Percentiles rank a stretch among this genome's conserved stretches.
Conservation (phyloP, 192 early-diverging fungal genomes). For the Entophlyctis luteolus region DNA sequence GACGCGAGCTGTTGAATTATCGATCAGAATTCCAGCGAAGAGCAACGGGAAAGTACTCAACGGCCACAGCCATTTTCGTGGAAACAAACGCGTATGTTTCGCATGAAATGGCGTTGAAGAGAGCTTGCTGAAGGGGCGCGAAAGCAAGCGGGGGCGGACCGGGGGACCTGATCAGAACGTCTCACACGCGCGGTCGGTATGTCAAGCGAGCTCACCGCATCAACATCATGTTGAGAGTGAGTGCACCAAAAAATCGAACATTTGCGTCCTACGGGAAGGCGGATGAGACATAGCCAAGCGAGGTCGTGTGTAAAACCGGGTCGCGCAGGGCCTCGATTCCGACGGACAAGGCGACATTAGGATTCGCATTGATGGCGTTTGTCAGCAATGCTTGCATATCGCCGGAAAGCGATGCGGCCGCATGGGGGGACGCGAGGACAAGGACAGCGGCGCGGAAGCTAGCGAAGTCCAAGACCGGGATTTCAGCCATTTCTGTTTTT, state of each 20-base stretch:
- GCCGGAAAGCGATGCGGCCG: not conserved
- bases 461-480: slow-evolving; percentile 3
- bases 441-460: not conserved
- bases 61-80: slow-evolving; percentile 16
- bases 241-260: slow-evolving; percentile 19
- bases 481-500: too few relatives aligned
- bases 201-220: not conserved
- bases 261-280: not conserved
- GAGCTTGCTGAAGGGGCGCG: not conserved
- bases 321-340: not conserved
- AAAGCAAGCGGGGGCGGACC: not conserved
- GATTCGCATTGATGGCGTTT: not conserved
- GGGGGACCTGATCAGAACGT: not conserved
- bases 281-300: not conserved
- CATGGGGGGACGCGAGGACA: not conserved
- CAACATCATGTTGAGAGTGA: slow-evolving; percentile 1
- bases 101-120: not conserved
- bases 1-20: not conserved
- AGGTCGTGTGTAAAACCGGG: not conserved
- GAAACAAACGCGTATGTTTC: slow-evolving; percentile 2
- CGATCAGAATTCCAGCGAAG: not conserved
- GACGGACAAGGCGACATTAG: not conserved
- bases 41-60: not conserved
- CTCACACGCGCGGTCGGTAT: not conserved
- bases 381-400: not conserved